Evolutionary conservation across 257 asterid species (phyloP).

Genomic region (Henckelia pumila): DNA sequence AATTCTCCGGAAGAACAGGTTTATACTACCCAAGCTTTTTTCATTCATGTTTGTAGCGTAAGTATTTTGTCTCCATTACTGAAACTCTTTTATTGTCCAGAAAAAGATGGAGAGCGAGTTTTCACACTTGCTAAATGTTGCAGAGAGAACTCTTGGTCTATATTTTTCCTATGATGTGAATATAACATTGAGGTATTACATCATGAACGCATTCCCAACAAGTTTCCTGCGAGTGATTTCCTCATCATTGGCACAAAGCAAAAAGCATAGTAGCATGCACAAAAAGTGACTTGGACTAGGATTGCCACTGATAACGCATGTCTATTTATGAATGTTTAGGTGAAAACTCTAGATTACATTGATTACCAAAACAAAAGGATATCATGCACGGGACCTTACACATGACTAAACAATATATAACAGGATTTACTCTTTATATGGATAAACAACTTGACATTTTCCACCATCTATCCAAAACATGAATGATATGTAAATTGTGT

Average conservation of each 20-base stretch:
- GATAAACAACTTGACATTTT: not conserved
- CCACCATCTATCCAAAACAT: not conserved
- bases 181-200: conserved; percentile 74
- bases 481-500: not conserved
- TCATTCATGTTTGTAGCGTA: conserved; percentile 21
- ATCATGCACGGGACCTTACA: not conserved
- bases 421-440: not conserved
- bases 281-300: not conserved
- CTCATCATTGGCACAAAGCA: conserved; percentile 16
- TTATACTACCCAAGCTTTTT: conserved; percentile 24
- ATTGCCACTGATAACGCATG: not conserved
- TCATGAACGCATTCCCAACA: conserved; percentile 7
- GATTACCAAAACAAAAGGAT: not conserved
- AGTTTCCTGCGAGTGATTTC: conserved; percentile 8
- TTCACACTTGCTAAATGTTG: conserved; percentile 56
- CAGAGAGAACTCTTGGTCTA: conserved; percentile 72
- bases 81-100: conserved; percentile 43
- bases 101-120: conserved; percentile 77
- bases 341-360: conserved; percentile 1
- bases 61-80: conserved; percentile 22
- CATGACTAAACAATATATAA: not conserved
- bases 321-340: conserved; percentile 1
- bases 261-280: not conserved
- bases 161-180: conserved; percentile 90
- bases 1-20: conserved; percentile 76